A percentile compares a stretch with the other conserved stretches of the same genome.
Evolutionary conservation across 768 basidiomycete species (phyloP).

Genomic region (Aureoboletus auriporus): DNA sequence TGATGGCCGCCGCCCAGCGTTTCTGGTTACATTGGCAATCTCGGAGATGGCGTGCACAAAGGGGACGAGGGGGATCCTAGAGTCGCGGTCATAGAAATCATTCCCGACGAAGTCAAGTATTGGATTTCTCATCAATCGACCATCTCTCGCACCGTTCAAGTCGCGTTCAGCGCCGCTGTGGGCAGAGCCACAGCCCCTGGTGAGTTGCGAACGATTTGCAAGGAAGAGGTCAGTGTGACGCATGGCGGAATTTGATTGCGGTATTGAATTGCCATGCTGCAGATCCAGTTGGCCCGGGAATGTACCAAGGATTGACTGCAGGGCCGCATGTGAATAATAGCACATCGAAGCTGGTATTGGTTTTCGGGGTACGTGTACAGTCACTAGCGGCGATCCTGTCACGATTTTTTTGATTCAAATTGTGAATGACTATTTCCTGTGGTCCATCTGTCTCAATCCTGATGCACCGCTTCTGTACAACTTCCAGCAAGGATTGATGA

Average conservation of each 20-base stretch:
- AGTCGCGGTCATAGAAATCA: constrained; percentile 72
- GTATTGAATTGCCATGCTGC: not conserved
- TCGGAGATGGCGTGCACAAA: constrained; percentile 80
- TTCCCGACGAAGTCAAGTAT: constrained; percentile 79
- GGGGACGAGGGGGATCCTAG: constrained; percentile 80
- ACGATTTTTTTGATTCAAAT: too few species aligned
- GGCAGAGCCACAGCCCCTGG: constrained; percentile 69
- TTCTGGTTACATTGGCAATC: constrained; percentile 80
- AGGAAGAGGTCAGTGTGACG: constrained; percentile 55
- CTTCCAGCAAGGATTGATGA: too few species aligned
- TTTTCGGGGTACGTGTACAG: too few species aligned
- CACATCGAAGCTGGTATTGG: too few species aligned
- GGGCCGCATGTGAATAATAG: too few species aligned
- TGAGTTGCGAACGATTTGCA: constrained; percentile 70
- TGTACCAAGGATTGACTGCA: not conserved
- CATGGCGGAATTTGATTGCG: not conserved
- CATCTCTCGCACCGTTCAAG: constrained; percentile 56
- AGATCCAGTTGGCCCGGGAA: constrained; percentile 44
- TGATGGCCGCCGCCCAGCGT: constrained; percentile 36
- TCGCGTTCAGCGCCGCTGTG: constrained; percentile 53
- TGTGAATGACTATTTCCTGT: too few species aligned
- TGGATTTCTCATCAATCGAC: constrained; percentile 65
- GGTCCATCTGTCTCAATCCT: too few species aligned
- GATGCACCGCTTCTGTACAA: too few species aligned
- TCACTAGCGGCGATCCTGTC: too few species aligned